phyloP scores from a whole-genome alignment of 1,284 basidiomycete species.

The Bondarzewia mesenterica region DNA sequence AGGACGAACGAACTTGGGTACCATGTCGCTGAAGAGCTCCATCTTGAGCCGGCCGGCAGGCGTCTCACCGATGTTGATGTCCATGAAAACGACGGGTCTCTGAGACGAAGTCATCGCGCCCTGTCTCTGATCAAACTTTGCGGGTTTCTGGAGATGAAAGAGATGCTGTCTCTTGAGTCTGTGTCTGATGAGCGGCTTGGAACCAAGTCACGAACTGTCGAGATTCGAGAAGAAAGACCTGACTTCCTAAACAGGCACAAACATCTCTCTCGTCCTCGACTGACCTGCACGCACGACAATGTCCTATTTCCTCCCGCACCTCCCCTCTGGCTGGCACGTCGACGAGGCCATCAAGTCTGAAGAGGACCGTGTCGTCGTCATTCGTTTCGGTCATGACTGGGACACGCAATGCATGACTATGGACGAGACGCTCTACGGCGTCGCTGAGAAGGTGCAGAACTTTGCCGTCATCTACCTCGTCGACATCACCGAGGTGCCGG shows the following conservation, averaged over 20 bases:
- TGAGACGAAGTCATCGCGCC: slow-evolving; percentile 22
- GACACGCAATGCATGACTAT: slow-evolving; percentile 97
- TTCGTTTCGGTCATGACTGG: slow-evolving; percentile 95
- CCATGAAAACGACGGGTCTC: slow-evolving; percentile 93
- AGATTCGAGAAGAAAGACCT: too few species aligned
- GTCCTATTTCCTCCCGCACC: slow-evolving; percentile 85
- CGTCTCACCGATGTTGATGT: slow-evolving; percentile 92
- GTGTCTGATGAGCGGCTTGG: too few species aligned
- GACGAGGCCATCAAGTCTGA: slow-evolving; percentile 98
- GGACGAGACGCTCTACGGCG: slow-evolving; percentile 94
- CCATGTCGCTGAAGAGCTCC: slow-evolving; percentile 89
- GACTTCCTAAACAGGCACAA: too few species aligned
- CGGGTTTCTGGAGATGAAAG: background rate
- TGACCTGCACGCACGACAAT: slow-evolving; percentile 17
- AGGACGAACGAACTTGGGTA: slow-evolving; percentile 67
- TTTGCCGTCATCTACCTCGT: slow-evolving; percentile 95
- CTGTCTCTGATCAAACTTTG: too few species aligned
- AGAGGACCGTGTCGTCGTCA: slow-evolving; percentile 91
- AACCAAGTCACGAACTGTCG: too few species aligned
- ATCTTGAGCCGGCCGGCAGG: slow-evolving; percentile 93
- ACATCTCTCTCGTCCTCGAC: background rate
- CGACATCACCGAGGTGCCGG: slow-evolving; percentile 96
- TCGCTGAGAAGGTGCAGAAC: slow-evolving; percentile 96
- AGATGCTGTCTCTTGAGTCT: too few species aligned
- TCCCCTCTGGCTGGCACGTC: slow-evolving; percentile 95